Evolutionary conservation across 164 flowering plant species (phyloP).

Genomic region (Cinnamomum chago): DNA sequence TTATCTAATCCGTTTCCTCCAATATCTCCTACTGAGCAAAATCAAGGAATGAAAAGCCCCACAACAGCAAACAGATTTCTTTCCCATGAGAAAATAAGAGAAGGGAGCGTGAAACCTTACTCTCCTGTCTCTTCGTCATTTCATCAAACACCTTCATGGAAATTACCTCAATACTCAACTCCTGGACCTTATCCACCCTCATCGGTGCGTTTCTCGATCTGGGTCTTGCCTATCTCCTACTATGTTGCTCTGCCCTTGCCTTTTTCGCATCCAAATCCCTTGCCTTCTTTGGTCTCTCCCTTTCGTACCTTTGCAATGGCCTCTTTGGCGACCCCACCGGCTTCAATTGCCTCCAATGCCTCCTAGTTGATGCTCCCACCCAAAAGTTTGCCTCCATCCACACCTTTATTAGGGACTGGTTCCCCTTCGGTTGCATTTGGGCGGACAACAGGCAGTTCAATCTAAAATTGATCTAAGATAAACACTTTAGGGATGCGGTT

Average conservation of each 20-base stretch:
- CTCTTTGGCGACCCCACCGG: slow-evolving; percentile 37
- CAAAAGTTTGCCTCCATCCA: slow-evolving; percentile 49
- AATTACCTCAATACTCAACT: slow-evolving; percentile 7
- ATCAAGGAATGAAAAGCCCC: no score
- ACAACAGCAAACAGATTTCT: no score
- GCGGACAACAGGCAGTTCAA: background rate
- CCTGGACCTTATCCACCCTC: slow-evolving; percentile 60
- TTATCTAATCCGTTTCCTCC: no score
- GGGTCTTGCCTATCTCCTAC: slow-evolving; percentile 46
- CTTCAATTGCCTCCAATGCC: slow-evolving; percentile 38
- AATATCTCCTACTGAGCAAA: no score
- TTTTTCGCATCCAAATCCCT: slow-evolving; percentile 56
- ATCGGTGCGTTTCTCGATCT: slow-evolving; percentile 87
- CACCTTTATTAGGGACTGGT: slow-evolving; percentile 32
- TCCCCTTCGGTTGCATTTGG: slow-evolving; percentile 46
- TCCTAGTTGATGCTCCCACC: slow-evolving; percentile 44
- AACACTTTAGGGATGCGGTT: background rate
- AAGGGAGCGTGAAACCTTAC: no score
- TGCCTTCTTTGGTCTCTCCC: slow-evolving; percentile 47
- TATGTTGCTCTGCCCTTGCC: slow-evolving; percentile 57
- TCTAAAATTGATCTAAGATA: no score
- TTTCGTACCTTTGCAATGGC: slow-evolving; percentile 81
- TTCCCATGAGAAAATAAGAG: no score
- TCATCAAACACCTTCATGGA: no score
- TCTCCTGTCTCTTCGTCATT: no score